Base-by-base conservation (phyloP, 768 basidiomycete genomes). In the Suillus alpinus region DNA sequence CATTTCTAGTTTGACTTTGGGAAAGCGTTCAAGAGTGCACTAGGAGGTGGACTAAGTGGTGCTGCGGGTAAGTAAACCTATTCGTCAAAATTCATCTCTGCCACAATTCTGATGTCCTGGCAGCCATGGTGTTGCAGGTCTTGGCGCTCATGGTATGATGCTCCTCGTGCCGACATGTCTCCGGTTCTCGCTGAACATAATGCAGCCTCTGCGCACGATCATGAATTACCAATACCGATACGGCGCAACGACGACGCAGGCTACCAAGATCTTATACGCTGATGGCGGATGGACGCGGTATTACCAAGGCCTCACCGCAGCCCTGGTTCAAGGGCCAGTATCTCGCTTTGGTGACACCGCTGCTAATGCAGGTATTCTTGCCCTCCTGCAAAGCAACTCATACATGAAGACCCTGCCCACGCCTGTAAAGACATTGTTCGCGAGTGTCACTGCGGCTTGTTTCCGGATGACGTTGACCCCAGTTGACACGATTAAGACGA, bases 161-260 rank as follows among this genome's bases (percentile, higher is more conserved):
- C 20, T 56, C 50, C 2, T 34, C 44, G 31, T 37, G 16, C 26
- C 31, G 5, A 32, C 32, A 40, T 14, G 23, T 26, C 37, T 34
- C 39, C 2, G 18, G 16, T 34, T n/a, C 18, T 23, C 3, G 16
- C 53, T 55, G 16, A 55, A 59, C 62, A 44, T 62, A 13, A 29
- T 40, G n/a, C 32, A 89, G 89, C 94, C 94, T 6, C 74, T 96
- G n/a, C 85, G 94, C n/a, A 97, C 95, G 2, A 82, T 95, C 59
- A 98, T 98, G 96, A 98, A 98, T 79, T 97, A 92, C 70, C 94
- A 95, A 76, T 94, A 95, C 72, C 85, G 89, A 57, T 95, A 86
- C 69, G 95, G 95, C n/a, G 89, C 88, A 2, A 83, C 86, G 1
- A 86, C 86, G 6, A 85, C 85, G 0, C 75, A 81, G 41, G 88